Conservation (phyloP, 148 eudicot species). For the Linanthus parryae region DNA sequence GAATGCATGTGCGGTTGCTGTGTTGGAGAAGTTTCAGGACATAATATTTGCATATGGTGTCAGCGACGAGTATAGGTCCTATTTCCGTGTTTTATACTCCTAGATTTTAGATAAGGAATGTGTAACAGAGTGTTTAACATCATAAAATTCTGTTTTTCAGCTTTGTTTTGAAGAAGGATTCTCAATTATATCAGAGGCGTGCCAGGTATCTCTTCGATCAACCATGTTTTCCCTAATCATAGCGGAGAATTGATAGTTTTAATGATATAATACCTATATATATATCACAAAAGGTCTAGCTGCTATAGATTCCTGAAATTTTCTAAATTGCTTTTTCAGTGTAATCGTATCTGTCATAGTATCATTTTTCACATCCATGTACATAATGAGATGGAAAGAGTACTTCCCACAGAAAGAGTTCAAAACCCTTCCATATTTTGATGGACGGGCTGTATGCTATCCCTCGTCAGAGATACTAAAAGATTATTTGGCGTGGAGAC, state of each 20-base stretch:
- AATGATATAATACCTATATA: background rate
- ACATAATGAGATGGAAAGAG: slow-evolving; percentile 60
- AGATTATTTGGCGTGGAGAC: slow-evolving; percentile 93
- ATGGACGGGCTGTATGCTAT: slow-evolving; percentile 88
- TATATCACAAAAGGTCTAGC: background rate
- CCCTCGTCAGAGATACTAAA: slow-evolving; percentile 64
- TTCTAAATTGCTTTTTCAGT: slow-evolving; percentile 36
- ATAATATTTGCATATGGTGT: slow-evolving; percentile 73
- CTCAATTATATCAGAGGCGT: slow-evolving; percentile 38
- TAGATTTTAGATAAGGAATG: too few relatives aligned
- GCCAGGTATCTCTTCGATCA: slow-evolving; percentile 37
- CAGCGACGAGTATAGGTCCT: slow-evolving; percentile 78
- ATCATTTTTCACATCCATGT: slow-evolving; percentile 67
- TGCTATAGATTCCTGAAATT: background rate
- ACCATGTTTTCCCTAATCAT: background rate
- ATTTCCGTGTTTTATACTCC: background rate
- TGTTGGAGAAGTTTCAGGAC: slow-evolving; percentile 67
- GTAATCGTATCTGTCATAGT: slow-evolving; percentile 63
- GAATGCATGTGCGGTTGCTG: slow-evolving; percentile 87
- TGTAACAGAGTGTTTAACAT: too few relatives aligned
- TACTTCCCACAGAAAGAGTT: slow-evolving; percentile 63
- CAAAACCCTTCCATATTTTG: slow-evolving; percentile 66
- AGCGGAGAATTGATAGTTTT: background rate
- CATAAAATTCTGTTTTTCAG: slow-evolving; percentile 15
- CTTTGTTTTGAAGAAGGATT: slow-evolving; percentile 48